Conservation (phyloP, 768 basidiomycete genomes). For the Chalciporus piperatus region DNA sequence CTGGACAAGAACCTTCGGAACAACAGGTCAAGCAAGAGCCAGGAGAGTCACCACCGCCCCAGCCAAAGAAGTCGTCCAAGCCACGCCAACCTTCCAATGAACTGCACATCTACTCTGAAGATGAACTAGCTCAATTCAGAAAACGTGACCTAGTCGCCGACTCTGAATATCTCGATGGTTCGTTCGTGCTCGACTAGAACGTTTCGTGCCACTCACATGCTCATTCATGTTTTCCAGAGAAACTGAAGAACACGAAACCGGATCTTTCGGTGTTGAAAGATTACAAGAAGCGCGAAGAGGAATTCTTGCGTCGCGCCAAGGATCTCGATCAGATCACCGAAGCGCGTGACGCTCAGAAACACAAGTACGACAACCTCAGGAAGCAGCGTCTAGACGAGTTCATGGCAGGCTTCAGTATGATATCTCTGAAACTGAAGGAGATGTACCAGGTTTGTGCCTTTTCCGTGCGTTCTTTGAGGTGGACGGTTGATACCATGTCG, state of each 20-base stretch:
- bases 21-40: conserved; percentile 45
- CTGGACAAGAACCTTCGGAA: conserved; percentile 29
- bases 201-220: conserved; percentile 61
- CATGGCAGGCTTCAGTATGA: conserved; percentile 90
- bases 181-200: neutral
- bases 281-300: conserved; percentile 86
- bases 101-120: conserved; percentile 65
- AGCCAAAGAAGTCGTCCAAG: conserved; percentile 26
- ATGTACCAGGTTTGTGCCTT: conserved; percentile 86
- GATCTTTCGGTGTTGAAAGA: conserved; percentile 87
- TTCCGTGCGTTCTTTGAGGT: neutral
- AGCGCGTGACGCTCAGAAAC: conserved; percentile 78
- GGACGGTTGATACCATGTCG: neutral
- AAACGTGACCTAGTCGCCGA: conserved; percentile 76
- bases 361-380: conserved; percentile 76
- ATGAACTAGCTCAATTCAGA: conserved; percentile 69
- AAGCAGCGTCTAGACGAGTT: conserved; percentile 93
- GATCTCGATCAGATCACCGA: conserved; percentile 81
- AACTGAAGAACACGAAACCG: conserved; percentile 78
- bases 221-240: conserved; percentile 47
- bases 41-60: conserved; percentile 26
- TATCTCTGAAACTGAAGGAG: conserved; percentile 95
- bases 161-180: conserved; percentile 82
- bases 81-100: conserved; percentile 49
- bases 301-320: conserved; percentile 84